Conservation (phyloP, 176 grass and related monocot species). For the Carex parvula region DNA sequence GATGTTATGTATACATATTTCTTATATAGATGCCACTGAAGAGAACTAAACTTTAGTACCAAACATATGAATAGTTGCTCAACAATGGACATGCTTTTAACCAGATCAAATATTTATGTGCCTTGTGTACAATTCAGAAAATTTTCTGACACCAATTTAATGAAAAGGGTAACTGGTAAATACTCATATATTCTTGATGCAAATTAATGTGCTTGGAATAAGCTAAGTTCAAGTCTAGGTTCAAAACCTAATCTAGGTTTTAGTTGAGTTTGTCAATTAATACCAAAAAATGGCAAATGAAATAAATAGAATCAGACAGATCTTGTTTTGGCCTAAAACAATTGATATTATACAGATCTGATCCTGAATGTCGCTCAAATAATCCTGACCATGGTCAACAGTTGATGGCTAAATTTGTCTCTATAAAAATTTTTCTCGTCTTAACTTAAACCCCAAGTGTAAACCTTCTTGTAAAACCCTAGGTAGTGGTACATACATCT, state of each 20-base stretch:
- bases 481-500: neutral
- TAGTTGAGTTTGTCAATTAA: neutral
- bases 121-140: neutral
- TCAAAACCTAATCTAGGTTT: neutral
- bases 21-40: neutral
- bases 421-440: neutral
- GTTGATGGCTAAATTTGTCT: neutral
- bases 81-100: neutral
- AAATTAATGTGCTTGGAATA: conserved; percentile 7
- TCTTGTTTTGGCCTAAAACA: neutral
- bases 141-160: neutral
- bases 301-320: neutral
- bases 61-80: neutral
- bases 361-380: neutral
- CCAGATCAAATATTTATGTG: neutral
- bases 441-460: neutral
- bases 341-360: neutral
- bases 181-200: neutral
- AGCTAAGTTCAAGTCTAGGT: neutral
- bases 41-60: neutral
- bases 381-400: neutral
- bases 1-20: neutral
- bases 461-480: neutral
- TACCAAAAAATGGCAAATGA: neutral
- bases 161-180: neutral